Evolutionary conservation across 2,329 filamentous ascomycete genomes (phyloP).

Genomic region (Drechslerella coelobrocha): DNA sequence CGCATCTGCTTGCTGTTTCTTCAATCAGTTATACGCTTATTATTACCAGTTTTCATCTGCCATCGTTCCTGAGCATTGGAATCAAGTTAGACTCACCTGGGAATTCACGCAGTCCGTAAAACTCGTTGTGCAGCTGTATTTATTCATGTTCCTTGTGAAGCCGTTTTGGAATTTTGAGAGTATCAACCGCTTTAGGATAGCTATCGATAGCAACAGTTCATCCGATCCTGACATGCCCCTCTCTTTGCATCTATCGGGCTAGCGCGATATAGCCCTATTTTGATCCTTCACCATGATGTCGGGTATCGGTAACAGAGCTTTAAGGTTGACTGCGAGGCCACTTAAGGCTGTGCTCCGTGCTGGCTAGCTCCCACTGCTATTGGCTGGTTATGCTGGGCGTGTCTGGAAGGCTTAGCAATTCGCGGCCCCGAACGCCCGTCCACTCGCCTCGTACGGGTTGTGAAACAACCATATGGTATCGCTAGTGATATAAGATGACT

Average conservation of each 20-base stretch:
- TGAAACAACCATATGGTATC: too few species aligned
- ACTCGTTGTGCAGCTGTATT: too few species aligned
- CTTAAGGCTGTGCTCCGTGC: not conserved
- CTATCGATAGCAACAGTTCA: not conserved
- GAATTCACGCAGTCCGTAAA: not conserved
- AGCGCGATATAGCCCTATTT: not conserved
- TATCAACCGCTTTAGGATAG: not conserved
- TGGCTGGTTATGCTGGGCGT: not conserved
- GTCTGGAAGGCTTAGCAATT: not conserved
- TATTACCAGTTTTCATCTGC: not conserved
- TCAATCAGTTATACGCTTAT: not conserved
- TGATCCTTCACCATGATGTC: slow-evolving; percentile 5
- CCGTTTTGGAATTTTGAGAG: not conserved
- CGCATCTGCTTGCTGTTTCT: not conserved
- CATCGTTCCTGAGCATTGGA: not conserved
- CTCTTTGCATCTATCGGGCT: slow-evolving; percentile 1
- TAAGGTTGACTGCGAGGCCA: not conserved
- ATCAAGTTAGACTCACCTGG: not conserved
- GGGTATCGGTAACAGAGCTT: not conserved
- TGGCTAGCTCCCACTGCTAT: not conserved
- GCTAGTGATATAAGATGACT: not conserved
- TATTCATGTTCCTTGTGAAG: not conserved
- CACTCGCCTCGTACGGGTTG: too few species aligned
- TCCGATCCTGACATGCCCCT: not conserved
- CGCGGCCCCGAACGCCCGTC: not conserved